These are phyloP conservation scores for Daldinia childiae DNA, from an alignment of 495 filamentous ascomycete species.

Conservation along the genomic window DNA sequence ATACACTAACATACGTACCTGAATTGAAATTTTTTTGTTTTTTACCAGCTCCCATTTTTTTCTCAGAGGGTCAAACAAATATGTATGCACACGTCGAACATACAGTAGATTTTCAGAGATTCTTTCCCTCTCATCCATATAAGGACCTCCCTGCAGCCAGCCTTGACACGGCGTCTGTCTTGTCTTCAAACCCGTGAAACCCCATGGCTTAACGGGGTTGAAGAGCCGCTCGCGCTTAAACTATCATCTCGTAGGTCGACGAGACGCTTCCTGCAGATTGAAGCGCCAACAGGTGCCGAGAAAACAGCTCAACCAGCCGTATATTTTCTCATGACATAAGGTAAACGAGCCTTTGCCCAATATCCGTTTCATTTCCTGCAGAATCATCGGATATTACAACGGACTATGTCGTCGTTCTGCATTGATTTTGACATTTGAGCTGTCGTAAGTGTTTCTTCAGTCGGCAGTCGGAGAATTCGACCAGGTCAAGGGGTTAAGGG, in stretches of 20 bases:
- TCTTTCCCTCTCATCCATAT: constrained; percentile 8
- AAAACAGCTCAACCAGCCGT: constrained; percentile 6
- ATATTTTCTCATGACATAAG: constrained; percentile 9
- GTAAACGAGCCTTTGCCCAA: constrained; percentile 5
- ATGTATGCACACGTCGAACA: constrained; percentile 23
- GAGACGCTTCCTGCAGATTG: constrained; percentile 19
- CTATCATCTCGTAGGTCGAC: constrained; percentile 18
- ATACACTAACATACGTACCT: not conserved
- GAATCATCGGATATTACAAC: constrained; percentile 7
- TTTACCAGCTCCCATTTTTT: not conserved
- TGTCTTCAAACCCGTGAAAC: constrained; percentile 24
- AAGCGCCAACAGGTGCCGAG: constrained; percentile 26
- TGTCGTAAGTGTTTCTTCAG: not conserved
- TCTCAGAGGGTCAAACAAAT: not conserved
- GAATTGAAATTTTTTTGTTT: not conserved
- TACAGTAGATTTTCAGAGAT: constrained; percentile 5
- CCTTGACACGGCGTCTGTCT: constrained; percentile 39
- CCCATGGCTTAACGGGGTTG: not conserved
- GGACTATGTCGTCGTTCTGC: constrained; percentile 9
- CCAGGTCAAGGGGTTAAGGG: constrained; percentile 11
- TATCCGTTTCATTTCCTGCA: constrained; percentile 23
- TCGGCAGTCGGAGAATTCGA: constrained; percentile 22
- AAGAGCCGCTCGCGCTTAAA: constrained; percentile 40
- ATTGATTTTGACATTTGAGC: constrained; percentile 2
- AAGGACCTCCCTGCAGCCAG: constrained; percentile 5